Evolutionary conservation across 2,329 filamentous ascomycete species (phyloP).

Genomic region (Elsinoe fawcettii): DNA sequence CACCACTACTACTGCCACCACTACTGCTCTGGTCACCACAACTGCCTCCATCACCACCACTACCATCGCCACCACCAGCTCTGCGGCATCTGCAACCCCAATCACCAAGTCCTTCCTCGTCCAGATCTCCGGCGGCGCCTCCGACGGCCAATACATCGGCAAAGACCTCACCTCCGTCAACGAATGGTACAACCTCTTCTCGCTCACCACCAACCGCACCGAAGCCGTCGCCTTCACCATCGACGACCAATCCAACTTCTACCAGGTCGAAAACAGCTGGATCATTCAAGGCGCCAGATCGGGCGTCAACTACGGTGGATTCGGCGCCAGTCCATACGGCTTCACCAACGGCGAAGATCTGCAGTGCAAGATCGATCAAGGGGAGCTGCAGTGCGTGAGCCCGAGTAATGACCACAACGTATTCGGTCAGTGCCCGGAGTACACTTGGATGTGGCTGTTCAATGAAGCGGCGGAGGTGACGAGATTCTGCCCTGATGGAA

Average conservation of each 20-base stretch:
- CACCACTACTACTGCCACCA: constrained; percentile 19
- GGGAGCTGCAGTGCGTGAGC: constrained; percentile 1
- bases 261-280: background rate
- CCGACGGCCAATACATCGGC: constrained; percentile 9
- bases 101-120: background rate
- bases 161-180: background rate
- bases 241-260: background rate
- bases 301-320: background rate
- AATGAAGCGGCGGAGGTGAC: background rate
- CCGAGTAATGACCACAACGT: constrained; percentile 9
- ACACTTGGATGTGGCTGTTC: constrained; percentile 12
- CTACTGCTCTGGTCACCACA: no score
- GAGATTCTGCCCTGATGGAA: background rate
- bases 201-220: background rate
- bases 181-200: background rate
- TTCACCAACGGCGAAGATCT: constrained; percentile 11
- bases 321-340: background rate
- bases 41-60: constrained; percentile 18
- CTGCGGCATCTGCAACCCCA: background rate
- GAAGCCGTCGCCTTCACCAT: background rate
- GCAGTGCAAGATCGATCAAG: background rate
- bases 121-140: background rate
- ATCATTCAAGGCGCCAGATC: constrained; percentile 8
- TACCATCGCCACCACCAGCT: background rate
- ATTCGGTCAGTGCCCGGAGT: constrained; percentile 4